Evolutionary conservation across 192 early-diverging fungal genomes (phyloP), one percentile per base, ranked within the genome.

Genomic region (Coemansia sp.): DNA sequence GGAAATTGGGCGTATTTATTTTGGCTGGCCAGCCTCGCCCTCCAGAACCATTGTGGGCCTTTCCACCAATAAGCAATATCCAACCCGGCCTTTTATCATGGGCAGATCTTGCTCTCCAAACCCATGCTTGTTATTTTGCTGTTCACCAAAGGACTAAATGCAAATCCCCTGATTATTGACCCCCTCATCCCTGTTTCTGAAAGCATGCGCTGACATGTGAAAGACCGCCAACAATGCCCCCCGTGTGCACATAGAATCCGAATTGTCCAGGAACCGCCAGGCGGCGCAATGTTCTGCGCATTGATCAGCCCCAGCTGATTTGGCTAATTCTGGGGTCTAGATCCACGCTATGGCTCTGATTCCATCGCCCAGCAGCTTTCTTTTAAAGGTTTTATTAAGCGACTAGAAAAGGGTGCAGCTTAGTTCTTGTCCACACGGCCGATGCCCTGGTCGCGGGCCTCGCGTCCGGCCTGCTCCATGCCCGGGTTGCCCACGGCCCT

Each of bases 41-140:
- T 30, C 47, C 14, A 49, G 47, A 31, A 26, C 45, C 9, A 5
- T 12, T 15, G 43, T 10, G 9, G 45, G 21, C 10, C 21, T 11
- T 49, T 30, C 28, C 44, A 19, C 72, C 72, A 76, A 76, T 76
- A 50, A 61, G 39, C 58, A 76, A 69, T 59, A 51, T 69, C 66
- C 72, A 75, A 53, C 61, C 59, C 38, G 37, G 5, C 48, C 16
- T 53, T 46, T 55, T 55, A 20, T n/a, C 43, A 45, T 20, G 43
- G 11, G 43, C 10, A 13, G 15, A 15, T 15, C 43, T 15, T 11
- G 18, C 18, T 3, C 11, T 10, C 9, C 20, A 44, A 18, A 47
- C 12, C 45, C n/a, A n/a, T n/a, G n/a, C 15, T 40, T 4, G 6
- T 7, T 18, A 6, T 14, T 44, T 44, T 35, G 26, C 26, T 14